Base-by-base conservation (phyloP, 1,284 basidiomycete species). In the Tremellales sp. region DNA sequence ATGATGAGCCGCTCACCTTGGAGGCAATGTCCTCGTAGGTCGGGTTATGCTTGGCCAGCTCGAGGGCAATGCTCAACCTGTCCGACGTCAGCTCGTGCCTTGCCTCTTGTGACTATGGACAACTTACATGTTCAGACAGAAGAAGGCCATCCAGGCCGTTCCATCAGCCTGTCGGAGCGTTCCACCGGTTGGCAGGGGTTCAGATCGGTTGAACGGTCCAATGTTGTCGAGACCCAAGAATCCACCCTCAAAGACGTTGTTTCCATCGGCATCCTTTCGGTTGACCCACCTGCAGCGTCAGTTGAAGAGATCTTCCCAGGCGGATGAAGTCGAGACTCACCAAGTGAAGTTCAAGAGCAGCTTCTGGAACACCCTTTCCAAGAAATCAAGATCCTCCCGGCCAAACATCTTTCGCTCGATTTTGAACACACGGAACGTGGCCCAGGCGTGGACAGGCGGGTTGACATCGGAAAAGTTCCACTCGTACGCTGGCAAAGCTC, bases 1-100 rank as follows among this genome's bases (percentile, higher is more conserved):
- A n/a, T n/a, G 25, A 45, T 48, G 25, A 51, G 23, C 11, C 48
- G 65, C 75, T 48, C 63, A 87, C 86, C 83, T 98, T 97, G 53
- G 91, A 96, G n/a, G 94, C 94, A 57, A 98, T 98, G 72, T 98
- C 94, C 76, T 98, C 94, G 70, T 98, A 98, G 2, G 91, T 90
- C 3, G 86, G 79, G 70, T 98, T 98, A 75, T 97, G 92, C 77
- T 97, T 97, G 45, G 94, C 94, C 31, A 98, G 79, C 74, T 98
- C 94, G 43, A 98, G 82, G 0, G 94, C 92, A 73, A 98, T 97
- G 73, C 87, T 94, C 69, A 98, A 77, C 88, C 87, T 90, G 51
- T 8, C 8, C 48, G 47, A 11, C 19, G 36, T 33, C 41, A 43
- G 46, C n/a, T 35, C 24, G 13, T 17, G 12, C 23, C 27, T 17